Percentiles rank a stretch among this genome's conserved stretches.
These are phyloP conservation scores for Staphylotrichum tortipilum DNA, from an alignment of 495 filamentous ascomycete genomes.

Conservation along the genomic window DNA sequence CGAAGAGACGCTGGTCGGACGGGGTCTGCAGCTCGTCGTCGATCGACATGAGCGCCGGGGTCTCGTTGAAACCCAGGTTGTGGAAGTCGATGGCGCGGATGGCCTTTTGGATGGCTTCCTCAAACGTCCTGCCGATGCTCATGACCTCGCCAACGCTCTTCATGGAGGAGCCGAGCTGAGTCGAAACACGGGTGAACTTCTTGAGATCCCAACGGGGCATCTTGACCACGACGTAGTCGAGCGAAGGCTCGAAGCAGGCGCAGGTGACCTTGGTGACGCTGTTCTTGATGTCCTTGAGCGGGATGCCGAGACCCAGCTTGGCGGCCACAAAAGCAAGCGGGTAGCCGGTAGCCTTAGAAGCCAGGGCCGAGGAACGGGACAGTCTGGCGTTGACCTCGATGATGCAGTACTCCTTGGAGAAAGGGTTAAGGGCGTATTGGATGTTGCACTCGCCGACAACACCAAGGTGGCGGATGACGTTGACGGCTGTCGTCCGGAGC, in stretches of 20 bases:
- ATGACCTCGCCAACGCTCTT: conserved; percentile 99
- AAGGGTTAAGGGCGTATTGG: conserved; percentile 92
- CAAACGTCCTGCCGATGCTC: conserved; percentile 93
- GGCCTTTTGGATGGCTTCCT: conserved; percentile 97
- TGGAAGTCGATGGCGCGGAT: conserved; percentile 91
- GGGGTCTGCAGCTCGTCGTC: conserved; percentile 93
- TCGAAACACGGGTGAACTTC: conserved; percentile 95
- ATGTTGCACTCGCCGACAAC: conserved; percentile 98
- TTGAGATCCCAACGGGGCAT: conserved; percentile 98
- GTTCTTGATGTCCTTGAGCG: conserved; percentile 93
- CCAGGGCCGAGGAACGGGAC: conserved; percentile 89
- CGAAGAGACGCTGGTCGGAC: conserved; percentile 94
- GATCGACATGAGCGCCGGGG: conserved; percentile 85
- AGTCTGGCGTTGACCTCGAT: conserved; percentile 98
- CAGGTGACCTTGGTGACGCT: conserved; percentile 93
- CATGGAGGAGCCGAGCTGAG: conserved; percentile 92
- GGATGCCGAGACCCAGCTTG: conserved; percentile 89
- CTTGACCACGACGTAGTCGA: conserved; percentile 98
- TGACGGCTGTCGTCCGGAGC: conserved; percentile 92
- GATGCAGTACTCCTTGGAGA: conserved; percentile 92
- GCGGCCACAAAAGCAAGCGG: conserved; percentile 94
- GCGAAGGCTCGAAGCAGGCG: conserved; percentile 97
- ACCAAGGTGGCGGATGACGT: conserved; percentile 90
- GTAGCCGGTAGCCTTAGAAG: conserved; percentile 96
- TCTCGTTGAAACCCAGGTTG: conserved; percentile 93